phyloP scores from a whole-genome alignment of 2,329 filamentous ascomycete genomes.

The Ophiostoma piceae region DNA sequence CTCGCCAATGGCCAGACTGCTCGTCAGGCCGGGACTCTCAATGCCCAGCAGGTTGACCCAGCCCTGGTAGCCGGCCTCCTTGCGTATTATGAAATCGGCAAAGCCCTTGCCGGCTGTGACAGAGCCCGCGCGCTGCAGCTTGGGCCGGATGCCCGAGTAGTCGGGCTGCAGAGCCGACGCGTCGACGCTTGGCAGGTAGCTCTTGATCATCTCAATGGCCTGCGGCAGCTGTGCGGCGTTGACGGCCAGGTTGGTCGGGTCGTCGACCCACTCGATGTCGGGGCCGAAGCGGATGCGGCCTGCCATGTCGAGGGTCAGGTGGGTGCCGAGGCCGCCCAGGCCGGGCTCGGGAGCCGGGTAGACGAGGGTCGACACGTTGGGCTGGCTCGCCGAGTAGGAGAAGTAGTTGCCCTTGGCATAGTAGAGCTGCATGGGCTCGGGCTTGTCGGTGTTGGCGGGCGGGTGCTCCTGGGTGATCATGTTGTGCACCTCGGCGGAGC shows the following conservation, averaged over 20 bases:
- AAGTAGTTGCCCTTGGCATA: slow-evolving; percentile 97
- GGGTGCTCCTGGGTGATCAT: slow-evolving; percentile 59
- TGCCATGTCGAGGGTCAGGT: slow-evolving; percentile 82
- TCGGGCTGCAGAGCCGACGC: slow-evolving; percentile 63
- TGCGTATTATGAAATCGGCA: slow-evolving; percentile 74
- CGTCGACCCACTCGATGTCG: slow-evolving; percentile 87
- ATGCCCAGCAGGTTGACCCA: slow-evolving; percentile 91
- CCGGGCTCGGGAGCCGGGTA: slow-evolving; percentile 85
- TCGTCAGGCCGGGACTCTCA: slow-evolving; percentile 88
- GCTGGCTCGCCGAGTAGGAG: slow-evolving; percentile 64
- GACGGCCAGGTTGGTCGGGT: slow-evolving; percentile 63
- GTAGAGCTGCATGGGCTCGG: slow-evolving; percentile 49
- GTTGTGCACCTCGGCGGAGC: slow-evolving; percentile 72
- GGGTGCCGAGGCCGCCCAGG: slow-evolving; percentile 79
- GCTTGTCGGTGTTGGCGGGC: slow-evolving; percentile 34
- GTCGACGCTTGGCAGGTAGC: slow-evolving; percentile 73
- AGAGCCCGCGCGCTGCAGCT: slow-evolving; percentile 58
- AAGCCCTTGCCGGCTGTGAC: slow-evolving; percentile 54
- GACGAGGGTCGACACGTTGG: slow-evolving; percentile 64
- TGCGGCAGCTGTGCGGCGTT: slow-evolving; percentile 55
- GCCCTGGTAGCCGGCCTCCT: slow-evolving; percentile 70
- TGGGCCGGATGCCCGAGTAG: slow-evolving; percentile 89
- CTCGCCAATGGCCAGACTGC: slow-evolving; percentile 77
- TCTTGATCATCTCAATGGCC: slow-evolving; percentile 68
- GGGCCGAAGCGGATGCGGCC: slow-evolving; percentile 87